Evolutionary conservation across 371 early-diverging fungal genomes (phyloP).

Genomic region (Coemansia sp.): DNA sequence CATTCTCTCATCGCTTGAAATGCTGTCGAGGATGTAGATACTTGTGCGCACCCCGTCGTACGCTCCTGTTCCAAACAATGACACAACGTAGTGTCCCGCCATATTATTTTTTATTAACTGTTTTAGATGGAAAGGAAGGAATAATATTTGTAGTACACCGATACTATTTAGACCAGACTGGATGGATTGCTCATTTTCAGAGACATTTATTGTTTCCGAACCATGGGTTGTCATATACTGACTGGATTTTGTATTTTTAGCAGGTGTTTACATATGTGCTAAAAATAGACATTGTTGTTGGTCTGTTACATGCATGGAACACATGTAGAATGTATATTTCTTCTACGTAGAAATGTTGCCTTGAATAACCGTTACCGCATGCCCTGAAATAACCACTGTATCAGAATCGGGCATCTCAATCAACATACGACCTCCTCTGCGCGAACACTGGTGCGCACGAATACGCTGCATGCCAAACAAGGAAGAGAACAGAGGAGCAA

Average conservation of each 20-base stretch:
- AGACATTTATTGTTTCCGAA: too few relatives aligned
- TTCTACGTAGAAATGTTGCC: constrained; percentile 3
- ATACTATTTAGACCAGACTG: too few relatives aligned
- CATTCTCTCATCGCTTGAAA: not conserved
- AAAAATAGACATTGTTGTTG: too few relatives aligned
- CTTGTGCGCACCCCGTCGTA: constrained; percentile 19
- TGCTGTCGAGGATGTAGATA: constrained; percentile 1
- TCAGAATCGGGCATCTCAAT: not conserved
- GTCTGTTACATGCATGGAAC: too few relatives aligned
- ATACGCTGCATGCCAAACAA: constrained; percentile 11
- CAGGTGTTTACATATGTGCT: too few relatives aligned
- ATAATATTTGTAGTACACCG: not conserved
- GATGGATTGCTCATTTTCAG: too few relatives aligned
- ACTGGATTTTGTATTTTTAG: too few relatives aligned
- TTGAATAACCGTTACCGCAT: constrained; percentile 15
- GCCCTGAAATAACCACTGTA: constrained; percentile 1
- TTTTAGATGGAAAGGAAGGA: too few relatives aligned
- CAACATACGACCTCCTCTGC: not conserved
- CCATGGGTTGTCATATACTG: too few relatives aligned
- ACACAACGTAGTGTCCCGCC: constrained; percentile 9
- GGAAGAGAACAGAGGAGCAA: constrained; percentile 16
- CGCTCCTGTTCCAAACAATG: constrained; percentile 15
- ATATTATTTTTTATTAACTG: not conserved
- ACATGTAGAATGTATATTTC: not conserved
- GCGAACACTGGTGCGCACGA: constrained; percentile 29